Evolutionary conservation across 1,139 yeast genomes (phyloP), one percentile per base, ranked within the genome.

Genomic region (Debaryomycetaceae sp.): DNA sequence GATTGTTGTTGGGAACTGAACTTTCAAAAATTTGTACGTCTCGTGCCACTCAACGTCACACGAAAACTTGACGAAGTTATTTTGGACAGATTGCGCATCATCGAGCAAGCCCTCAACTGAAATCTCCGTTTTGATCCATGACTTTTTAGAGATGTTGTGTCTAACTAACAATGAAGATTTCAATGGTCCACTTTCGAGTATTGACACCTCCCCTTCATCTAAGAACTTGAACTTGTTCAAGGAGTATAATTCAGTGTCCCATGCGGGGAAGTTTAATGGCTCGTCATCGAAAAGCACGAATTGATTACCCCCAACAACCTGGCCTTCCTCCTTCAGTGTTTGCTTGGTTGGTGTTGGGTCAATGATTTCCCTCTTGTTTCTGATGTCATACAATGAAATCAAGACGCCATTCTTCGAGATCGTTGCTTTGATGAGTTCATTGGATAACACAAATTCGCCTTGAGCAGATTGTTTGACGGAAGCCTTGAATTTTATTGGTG

Each of bases 181-280:
- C 28, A 81, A 58, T 14, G 80, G 75, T 20, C 81, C 78, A 23
- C 66, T 58, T 32, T 68, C 69, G 24, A 71, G 60, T 18, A 83
- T 64, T 16, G 69, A 61, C 14, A 79, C 71, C 25, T 56, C 53
- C 56, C 73, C 51, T 62, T 46, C 42, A 6, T 45, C 41, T 38
- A 68, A 48, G 41, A 79, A 76, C 35, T 65, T 63, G 49, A 72
- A 76, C 42, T 81, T 83, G 43, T 80, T 83, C 41, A 83, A 70
- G 0, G 95, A 82, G 52, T 75, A 91, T 38, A 88, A 68, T 51
- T 91, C 98, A 0, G 97, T 89, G 52, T 91, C 97, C 97, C 98
- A 91, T 2, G 97, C 97, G 30, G 89, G 96, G 77, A 80, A 89
- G 36, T 72, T 79, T 48, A 86, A 63, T 9, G 97, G 97, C 41